These are phyloP conservation scores for Gillenia trifoliata DNA, from an alignment of 306 rosid genomes.

Conservation along the genomic window DNA sequence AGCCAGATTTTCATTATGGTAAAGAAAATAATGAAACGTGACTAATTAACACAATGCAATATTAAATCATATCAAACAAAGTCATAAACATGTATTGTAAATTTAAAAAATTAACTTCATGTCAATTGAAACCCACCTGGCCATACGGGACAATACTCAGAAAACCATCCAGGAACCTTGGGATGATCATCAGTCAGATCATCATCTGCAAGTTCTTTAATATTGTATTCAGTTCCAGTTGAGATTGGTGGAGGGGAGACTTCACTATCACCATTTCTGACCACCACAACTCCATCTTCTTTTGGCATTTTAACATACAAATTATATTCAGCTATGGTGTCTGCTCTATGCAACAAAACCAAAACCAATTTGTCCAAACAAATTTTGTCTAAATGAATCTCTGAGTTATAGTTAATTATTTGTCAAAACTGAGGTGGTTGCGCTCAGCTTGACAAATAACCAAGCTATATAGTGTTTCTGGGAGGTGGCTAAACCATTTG, in stretches of 20 bases:
- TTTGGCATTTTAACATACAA: neutral
- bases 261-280: neutral
- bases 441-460: neutral
- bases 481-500: neutral
- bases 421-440: neutral
- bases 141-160: slow-evolving; percentile 61
- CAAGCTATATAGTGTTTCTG: neutral
- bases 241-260: neutral
- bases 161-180: slow-evolving; percentile 52
- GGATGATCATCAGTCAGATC: slow-evolving; percentile 27
- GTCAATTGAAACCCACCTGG: slow-evolving; percentile 42
- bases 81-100: too few relatives aligned
- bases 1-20: neutral
- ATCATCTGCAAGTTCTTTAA: neutral
- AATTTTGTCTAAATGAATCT: neutral
- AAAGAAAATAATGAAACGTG: neutral
- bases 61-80: neutral
- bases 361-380: neutral
- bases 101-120: neutral
- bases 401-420: neutral
- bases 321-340: neutral
- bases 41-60: neutral
- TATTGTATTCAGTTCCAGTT: neutral
- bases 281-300: neutral
- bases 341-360: neutral